Evolutionary conservation across 2,329 filamentous ascomycete genomes (phyloP), one percentile per base, ranked within the genome.

Genomic region (Zasmidium cellare): DNA sequence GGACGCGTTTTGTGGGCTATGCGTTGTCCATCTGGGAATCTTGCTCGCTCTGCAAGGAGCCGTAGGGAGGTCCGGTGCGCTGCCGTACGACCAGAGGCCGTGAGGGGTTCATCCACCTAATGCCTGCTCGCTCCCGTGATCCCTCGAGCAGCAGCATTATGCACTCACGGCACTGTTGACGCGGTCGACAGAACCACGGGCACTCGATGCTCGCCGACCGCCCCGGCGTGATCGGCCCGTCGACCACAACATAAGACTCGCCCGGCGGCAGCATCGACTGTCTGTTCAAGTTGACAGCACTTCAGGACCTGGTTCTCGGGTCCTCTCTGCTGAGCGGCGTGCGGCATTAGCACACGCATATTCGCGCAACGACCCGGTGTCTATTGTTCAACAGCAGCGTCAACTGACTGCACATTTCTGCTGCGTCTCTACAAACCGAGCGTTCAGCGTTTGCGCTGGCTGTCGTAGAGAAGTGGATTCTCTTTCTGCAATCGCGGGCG

Each of bases 1-100:
- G 24, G 51, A 51, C 57, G 52, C 52, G 60, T 49, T 56, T 59
- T 53, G 56, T 38, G 35, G 12, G 46, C 23, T 52, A 38, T 66
- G 63, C 63, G 60, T 55, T 63, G 64, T 59, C 61, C 59, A 47
- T 51, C 57, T 62, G 61, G 60, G 55, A 55, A 28, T 28, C 25
- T 28, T 47, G 51, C 25, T 28, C 28, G 22, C 61, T 62, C 61
- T 62, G 65, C 65, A 68, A 64, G 63, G 61, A 55, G 63, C 64
- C 61, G 61, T 48, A 56, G 59, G 58, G 57, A 52, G 56, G 60
- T 48, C 51, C 47, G 23, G 52, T 49, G 48, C 54, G 51, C 51
- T 20, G 52, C 49, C 51, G 62, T 65, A 28, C 56, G 18, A 67
- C 63, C 51, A 46, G 50, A 55, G 60, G 56, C 55, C 38, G 57